These are phyloP conservation scores for Geotrichum carabidarum DNA, from an alignment of 1,139 yeast species.

Conservation along the genomic window DNA sequence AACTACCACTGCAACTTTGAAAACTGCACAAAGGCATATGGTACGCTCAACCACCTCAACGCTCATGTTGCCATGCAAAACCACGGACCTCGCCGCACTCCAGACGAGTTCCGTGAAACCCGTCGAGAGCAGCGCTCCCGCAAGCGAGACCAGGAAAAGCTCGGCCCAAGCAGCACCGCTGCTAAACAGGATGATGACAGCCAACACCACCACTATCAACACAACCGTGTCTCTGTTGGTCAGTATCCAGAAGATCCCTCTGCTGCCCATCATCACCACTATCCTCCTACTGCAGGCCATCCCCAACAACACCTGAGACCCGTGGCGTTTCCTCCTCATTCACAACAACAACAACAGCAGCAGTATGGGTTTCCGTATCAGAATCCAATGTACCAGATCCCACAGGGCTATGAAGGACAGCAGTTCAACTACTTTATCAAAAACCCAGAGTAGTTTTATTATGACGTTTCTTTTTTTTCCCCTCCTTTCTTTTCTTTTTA, in stretches of 20 bases:
- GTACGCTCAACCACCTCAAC: slow-evolving; percentile 70
- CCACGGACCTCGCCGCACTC: slow-evolving; percentile 65
- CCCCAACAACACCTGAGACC: not conserved
- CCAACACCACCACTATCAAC: too few species aligned
- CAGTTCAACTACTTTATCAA: slow-evolving; percentile 1
- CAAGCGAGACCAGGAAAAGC: slow-evolving; percentile 25
- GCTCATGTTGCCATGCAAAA: slow-evolving; percentile 69
- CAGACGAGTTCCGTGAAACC: slow-evolving; percentile 58
- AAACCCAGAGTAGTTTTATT: not conserved
- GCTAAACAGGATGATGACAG: too few species aligned
- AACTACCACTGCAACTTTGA: slow-evolving; percentile 57
- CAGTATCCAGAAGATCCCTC: too few species aligned
- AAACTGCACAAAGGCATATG: slow-evolving; percentile 66
- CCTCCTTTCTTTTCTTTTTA: not conserved
- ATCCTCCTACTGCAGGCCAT: not conserved
- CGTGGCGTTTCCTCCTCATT: not conserved
- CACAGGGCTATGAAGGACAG: not conserved
- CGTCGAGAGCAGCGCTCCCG: slow-evolving; percentile 36
- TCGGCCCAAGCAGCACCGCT: not conserved
- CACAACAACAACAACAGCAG: not conserved
- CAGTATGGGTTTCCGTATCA: not conserved
- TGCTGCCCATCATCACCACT: too few species aligned
- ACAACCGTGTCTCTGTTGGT: too few species aligned
- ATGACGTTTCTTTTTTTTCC: not conserved
- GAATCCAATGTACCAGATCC: not conserved